Evolutionary conservation across 2,329 filamentous ascomycete species (phyloP).

Genomic region (Neurospora sp.): DNA sequence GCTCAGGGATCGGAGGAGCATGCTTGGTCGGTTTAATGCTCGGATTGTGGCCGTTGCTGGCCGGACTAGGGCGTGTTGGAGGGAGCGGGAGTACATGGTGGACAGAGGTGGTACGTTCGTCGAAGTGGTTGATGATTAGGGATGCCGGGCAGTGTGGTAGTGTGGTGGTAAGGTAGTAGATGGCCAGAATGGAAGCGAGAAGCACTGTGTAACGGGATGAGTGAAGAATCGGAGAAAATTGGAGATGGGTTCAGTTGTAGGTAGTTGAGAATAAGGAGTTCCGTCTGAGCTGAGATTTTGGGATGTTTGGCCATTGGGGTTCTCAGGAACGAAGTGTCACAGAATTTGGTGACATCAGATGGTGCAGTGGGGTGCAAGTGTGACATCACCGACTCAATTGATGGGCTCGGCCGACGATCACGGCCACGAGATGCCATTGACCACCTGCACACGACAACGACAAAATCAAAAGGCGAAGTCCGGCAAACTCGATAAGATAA

Average conservation of each 20-base stretch:
- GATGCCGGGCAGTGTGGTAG: not conserved
- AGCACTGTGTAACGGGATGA: not conserved
- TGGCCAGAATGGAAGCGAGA: not conserved
- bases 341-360: too few relatives aligned
- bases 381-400: not conserved
- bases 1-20: not conserved
- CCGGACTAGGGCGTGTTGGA: not conserved
- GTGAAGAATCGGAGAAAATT: not conserved
- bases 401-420: not conserved
- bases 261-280: not conserved
- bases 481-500: not conserved
- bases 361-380: not conserved
- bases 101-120: not conserved
- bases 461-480: not conserved
- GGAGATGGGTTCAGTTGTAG: not conserved
- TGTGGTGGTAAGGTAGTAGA: not conserved
- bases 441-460: not conserved
- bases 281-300: not conserved
- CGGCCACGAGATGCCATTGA: not conserved
- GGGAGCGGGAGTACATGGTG: not conserved
- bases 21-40: not conserved
- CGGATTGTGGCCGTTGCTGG: not conserved
- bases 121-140: not conserved
- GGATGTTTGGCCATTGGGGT: not conserved
- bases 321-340: too few relatives aligned